Percentiles rank a stretch among this genome's conserved stretches.
phyloP scores from a whole-genome alignment of 768 basidiomycete species.

The Calocybe indica region DNA sequence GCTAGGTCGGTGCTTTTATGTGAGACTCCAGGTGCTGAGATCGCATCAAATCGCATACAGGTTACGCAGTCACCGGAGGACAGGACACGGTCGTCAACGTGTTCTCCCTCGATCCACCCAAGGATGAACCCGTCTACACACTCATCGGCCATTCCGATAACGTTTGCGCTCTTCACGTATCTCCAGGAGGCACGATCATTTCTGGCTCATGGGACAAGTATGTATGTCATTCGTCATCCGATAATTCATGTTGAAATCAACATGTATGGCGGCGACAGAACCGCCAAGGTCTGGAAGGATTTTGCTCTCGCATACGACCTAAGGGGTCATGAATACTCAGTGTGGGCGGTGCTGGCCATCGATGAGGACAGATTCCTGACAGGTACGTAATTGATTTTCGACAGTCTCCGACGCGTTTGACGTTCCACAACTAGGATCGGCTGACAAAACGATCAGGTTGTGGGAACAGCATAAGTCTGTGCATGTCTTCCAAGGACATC shows the following conservation, averaged over 20 bases:
- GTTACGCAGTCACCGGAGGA: constrained; percentile 81
- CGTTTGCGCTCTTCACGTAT: constrained; percentile 78
- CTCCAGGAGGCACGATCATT: constrained; percentile 67
- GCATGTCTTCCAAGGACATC: constrained; percentile 80
- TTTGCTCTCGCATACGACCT: constrained; percentile 70
- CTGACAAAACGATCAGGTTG: constrained; percentile 90
- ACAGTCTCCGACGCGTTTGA: constrained; percentile 1
- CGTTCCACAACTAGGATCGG: constrained; percentile 57
- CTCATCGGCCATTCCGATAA: constrained; percentile 89
- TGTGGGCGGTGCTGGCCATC: constrained; percentile 87
- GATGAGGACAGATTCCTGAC: constrained; percentile 76
- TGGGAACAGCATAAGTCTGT: constrained; percentile 76
- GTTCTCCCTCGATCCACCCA: constrained; percentile 53
- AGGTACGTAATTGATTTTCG: constrained; percentile 38
- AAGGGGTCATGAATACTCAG: constrained; percentile 83
- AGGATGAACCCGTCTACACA: constrained; percentile 73
- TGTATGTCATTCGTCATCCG: constrained; percentile 16
- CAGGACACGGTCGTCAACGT: constrained; percentile 87
- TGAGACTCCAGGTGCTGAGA: constrained; percentile 10
- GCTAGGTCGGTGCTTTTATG: constrained; percentile 52
- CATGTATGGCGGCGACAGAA: constrained; percentile 38
- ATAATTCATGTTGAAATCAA: constrained; percentile 1
- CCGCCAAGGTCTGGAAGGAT: constrained; percentile 90
- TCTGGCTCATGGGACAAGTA: constrained; percentile 98
- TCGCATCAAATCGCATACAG: constrained; percentile 33